phyloP scores from a whole-genome alignment of 192 early-diverging fungal species.

The Martensiomyces pterosporus region DNA sequence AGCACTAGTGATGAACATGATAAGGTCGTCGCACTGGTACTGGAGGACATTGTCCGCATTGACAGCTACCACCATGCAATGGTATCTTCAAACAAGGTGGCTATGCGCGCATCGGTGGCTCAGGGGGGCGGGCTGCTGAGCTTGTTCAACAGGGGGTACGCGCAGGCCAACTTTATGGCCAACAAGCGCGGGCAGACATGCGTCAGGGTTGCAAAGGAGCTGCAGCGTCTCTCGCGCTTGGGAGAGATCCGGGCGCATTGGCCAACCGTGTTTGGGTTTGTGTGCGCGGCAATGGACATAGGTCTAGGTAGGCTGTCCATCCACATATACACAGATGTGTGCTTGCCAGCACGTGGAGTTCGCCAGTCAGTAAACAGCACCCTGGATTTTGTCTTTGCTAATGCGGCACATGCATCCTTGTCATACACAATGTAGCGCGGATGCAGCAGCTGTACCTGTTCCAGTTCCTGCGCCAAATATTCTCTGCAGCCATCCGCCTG shows the following conservation, averaged over 20 bases:
- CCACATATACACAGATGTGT: too few relatives aligned
- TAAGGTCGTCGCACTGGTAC: neutral
- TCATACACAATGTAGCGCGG: constrained; percentile 58
- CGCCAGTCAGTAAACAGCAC: too few relatives aligned
- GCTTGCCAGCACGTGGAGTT: too few relatives aligned
- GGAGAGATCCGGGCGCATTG: constrained; percentile 64
- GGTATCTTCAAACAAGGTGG: constrained; percentile 37
- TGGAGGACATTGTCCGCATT: constrained; percentile 12
- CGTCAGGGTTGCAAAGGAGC: constrained; percentile 23
- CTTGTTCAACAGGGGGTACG: constrained; percentile 46
- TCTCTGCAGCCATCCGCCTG: constrained; percentile 83
- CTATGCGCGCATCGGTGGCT: constrained; percentile 44
- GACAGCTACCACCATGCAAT: constrained; percentile 41
- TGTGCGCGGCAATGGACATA: constrained; percentile 50
- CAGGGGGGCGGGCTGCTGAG: constrained; percentile 47
- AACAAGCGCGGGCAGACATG: constrained; percentile 19
- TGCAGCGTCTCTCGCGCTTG: constrained; percentile 51
- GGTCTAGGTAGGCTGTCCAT: too few relatives aligned
- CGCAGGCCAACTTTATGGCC: constrained; percentile 28
- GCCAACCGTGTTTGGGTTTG: constrained; percentile 73
- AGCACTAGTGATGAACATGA: constrained; percentile 14
- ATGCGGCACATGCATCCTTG: neutral
- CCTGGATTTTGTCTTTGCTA: too few relatives aligned
- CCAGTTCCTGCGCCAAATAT: constrained; percentile 77
- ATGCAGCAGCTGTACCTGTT: constrained; percentile 76